Evolutionary conservation across 371 early-diverging fungal genomes (phyloP).

Genomic region (Globomyces sp.): DNA sequence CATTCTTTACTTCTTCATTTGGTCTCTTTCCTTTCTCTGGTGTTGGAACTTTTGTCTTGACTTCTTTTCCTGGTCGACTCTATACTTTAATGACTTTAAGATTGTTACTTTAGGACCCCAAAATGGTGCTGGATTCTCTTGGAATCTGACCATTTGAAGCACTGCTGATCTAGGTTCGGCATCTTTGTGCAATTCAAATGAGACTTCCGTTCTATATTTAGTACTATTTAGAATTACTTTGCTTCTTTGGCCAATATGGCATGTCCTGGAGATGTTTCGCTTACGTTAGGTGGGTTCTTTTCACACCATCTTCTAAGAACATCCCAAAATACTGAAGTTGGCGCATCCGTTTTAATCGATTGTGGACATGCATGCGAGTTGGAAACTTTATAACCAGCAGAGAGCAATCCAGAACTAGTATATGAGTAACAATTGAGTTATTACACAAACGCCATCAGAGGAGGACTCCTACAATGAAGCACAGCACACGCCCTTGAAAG

Average conservation of each 20-base stretch:
- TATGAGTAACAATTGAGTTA: slow-evolving; percentile 16
- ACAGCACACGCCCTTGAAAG: slow-evolving; percentile 60
- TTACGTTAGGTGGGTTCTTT: slow-evolving; percentile 61
- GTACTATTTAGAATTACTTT: no score
- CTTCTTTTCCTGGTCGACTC: not conserved
- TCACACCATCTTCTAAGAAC: slow-evolving; percentile 78
- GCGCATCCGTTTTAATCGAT: slow-evolving; percentile 96
- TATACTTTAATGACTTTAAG: not conserved
- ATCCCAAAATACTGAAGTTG: slow-evolving; percentile 89
- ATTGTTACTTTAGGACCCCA: slow-evolving; percentile 64
- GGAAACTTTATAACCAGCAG: slow-evolving; percentile 91
- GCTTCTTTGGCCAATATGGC: slow-evolving; percentile 62
- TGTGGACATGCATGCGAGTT: slow-evolving; percentile 83
- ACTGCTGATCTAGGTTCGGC: slow-evolving; percentile 73
- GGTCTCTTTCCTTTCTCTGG: not conserved
- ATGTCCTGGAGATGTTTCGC: slow-evolving; percentile 66
- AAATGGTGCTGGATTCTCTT: slow-evolving; percentile 86
- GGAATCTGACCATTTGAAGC: slow-evolving; percentile 83
- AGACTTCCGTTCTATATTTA: slow-evolving; percentile 50
- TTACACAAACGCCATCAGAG: slow-evolving; percentile 22
- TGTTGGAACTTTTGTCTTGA: not conserved
- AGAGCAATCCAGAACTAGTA: slow-evolving; percentile 83
- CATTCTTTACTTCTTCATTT: not conserved
- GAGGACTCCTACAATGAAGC: slow-evolving; percentile 63
- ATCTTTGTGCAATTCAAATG: slow-evolving; percentile 69